Base-by-base conservation (phyloP, 768 basidiomycete species). In the Naematelia aurantialba region DNA sequence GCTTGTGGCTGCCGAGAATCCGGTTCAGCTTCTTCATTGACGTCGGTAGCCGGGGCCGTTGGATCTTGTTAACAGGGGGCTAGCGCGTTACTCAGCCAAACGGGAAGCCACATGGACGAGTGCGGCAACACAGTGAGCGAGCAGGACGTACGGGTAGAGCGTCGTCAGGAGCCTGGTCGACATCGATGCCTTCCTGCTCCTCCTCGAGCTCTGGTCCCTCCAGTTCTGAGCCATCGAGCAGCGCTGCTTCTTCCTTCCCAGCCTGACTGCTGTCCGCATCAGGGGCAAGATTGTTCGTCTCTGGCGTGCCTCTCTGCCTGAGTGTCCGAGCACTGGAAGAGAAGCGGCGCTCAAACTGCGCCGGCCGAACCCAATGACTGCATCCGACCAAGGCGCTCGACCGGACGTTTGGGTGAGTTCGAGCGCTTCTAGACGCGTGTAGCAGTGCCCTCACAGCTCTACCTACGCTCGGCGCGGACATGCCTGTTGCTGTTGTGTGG, bases 1-100 rank as follows among this genome's bases (percentile, higher is more conserved):
- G 30, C 42, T 49, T 19, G 27, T 61, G 60, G 22, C 51, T 49
- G 1, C 67, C 55, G 13, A 78, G 56, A 10, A 73, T 59, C 45
- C 67, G 56, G 55, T 76, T 75, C 46, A 78, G 68, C 50, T 66
- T 58, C 50, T 78, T 78, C 56, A 74, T 76, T 0, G 71, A 73
- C 0, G 58, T 60, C 4, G 75, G 75, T 14, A 73, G 61, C 46
- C 49, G 46, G 5, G 66, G 70, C 26, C 66, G 50, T 12, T 48
- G 13, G 17, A 27, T 5, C 14, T 49, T 49, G 14, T n/a, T 39
- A 8, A 39, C 8, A 39, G 34, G 8, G 17, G 34, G 8, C 34
- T 39, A 39, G 17, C n/a, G n/a, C n/a, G n/a, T n/a, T n/a, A n/a
- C n/a, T n/a, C n/a, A n/a, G n/a, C n/a, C n/a, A n/a, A n/a, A n/a